Evolutionary conservation across 2,329 filamentous ascomycete species (phyloP).

Genomic region (Escovopsis weberi): DNA sequence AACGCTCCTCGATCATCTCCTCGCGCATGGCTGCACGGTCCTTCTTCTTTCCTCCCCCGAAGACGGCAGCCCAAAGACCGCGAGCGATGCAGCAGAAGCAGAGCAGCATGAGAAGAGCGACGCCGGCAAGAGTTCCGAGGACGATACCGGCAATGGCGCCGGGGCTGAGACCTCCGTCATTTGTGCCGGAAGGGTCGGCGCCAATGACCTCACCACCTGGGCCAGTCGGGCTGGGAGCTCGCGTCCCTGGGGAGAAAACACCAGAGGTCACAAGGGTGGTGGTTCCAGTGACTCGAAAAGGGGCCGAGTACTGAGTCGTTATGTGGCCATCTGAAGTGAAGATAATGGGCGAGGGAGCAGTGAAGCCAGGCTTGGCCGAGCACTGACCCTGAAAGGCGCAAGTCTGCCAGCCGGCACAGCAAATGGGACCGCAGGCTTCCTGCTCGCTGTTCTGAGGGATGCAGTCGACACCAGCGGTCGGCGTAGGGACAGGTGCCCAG

Average conservation of each 20-base stretch:
- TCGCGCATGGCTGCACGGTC: constrained; percentile 20
- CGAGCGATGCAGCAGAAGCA: constrained; percentile 61
- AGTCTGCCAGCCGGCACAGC: constrained; percentile 56
- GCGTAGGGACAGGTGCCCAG: constrained; percentile 29
- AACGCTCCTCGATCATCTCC: constrained; percentile 49
- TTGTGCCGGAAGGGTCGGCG: constrained; percentile 21
- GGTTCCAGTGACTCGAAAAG: constrained; percentile 38
- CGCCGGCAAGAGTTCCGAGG: constrained; percentile 54
- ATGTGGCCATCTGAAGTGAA: constrained; percentile 31
- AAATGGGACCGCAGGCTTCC: constrained; percentile 51
- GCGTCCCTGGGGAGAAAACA: constrained; percentile 25
- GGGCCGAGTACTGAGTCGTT: constrained; percentile 39
- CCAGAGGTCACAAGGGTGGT: constrained; percentile 40
- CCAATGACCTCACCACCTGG: constrained; percentile 28
- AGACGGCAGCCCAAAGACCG: constrained; percentile 47
- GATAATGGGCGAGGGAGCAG: constrained; percentile 25
- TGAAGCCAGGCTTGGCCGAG: constrained; percentile 34
- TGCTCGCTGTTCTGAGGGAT: constrained; percentile 36
- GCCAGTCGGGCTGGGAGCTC: constrained; percentile 23
- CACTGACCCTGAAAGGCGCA: constrained; percentile 49
- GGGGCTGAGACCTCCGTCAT: constrained; percentile 39
- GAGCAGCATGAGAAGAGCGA: constrained; percentile 51
- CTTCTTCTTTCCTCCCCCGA: constrained; percentile 37
- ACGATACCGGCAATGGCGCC: constrained; percentile 74
- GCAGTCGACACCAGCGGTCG: constrained; percentile 32